Evolutionary conservation across 208 protist genomes (phyloP).

Genomic region (Leptomonas seymouri): DNA sequence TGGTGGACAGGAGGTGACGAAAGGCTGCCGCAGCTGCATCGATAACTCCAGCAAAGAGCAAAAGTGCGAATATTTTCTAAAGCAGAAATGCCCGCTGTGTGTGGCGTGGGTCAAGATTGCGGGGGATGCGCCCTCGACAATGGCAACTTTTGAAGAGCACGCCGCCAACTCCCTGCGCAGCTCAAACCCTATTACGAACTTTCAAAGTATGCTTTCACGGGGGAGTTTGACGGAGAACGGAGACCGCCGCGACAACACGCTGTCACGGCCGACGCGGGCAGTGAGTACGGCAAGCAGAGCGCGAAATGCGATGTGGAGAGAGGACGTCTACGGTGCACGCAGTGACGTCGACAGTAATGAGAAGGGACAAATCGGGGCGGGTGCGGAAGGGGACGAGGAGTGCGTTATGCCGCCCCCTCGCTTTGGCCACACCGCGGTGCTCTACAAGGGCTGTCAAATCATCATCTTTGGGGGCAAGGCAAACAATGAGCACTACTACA

Average conservation of each 20-base stretch:
- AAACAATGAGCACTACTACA: slow-evolving; percentile 37
- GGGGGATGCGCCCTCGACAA: slow-evolving; percentile 8
- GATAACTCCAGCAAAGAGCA: slow-evolving; percentile 21
- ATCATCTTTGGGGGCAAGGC: slow-evolving; percentile 63
- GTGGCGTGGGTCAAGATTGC: slow-evolving; percentile 21
- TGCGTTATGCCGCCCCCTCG: slow-evolving; percentile 32
- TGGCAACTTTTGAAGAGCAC: slow-evolving; percentile 16
- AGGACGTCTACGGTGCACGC: background rate
- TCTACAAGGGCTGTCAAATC: slow-evolving; percentile 46
- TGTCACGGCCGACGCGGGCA: too few relatives aligned
- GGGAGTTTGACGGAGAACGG: background rate
- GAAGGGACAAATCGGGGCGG: background rate
- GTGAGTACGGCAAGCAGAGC: background rate
- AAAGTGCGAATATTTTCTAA: slow-evolving; percentile 21
- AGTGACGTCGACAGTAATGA: background rate
- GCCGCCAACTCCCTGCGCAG: slow-evolving; percentile 17
- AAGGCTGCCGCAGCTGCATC: slow-evolving; percentile 29
- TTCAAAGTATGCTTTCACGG: background rate
- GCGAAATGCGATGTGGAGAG: background rate
- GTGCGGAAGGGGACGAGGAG: background rate
- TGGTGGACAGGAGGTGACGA: slow-evolving; percentile 14
- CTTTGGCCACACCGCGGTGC: slow-evolving; percentile 72
- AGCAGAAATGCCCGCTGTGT: slow-evolving; percentile 23
- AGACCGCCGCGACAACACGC: background rate
- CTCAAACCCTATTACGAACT: slow-evolving; percentile 8